Evolutionary conservation across 352 stramenopile genomes (phyloP).

Genomic region (Phytopythium montanum): DNA sequence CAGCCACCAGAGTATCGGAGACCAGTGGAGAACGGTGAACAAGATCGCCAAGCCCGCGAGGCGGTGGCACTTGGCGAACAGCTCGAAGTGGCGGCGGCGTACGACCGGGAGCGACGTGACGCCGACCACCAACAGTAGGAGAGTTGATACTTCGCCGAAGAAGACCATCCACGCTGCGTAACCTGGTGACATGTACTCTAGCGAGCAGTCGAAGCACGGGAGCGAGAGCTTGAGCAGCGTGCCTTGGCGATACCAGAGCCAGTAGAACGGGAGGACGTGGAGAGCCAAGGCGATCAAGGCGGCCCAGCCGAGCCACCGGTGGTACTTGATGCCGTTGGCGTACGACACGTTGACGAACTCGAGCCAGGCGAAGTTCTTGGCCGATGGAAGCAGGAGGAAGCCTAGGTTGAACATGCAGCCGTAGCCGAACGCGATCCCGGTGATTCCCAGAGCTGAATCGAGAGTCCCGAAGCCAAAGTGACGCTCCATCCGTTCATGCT

Average conservation of each 20-base stretch:
- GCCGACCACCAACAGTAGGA: conserved; percentile 15
- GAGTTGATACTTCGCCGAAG: conserved; percentile 5
- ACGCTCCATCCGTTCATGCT: conserved; percentile 4
- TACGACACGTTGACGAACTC: conserved; percentile 40
- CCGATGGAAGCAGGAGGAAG: conserved; percentile 35
- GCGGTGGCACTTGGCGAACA: conserved; percentile 18
- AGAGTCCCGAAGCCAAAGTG: conserved; percentile 8
- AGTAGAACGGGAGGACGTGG: conserved; percentile 22
- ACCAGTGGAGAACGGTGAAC: conserved; percentile 18
- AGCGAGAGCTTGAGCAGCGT: conserved; percentile 10
- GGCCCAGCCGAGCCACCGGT: conserved; percentile 32
- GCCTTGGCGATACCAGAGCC: conserved; percentile 17
- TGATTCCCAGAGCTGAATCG: conserved; percentile 16
- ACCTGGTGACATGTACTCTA: conserved; percentile 10
- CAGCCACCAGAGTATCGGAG: conserved; percentile 13
- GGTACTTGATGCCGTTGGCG: conserved; percentile 38
- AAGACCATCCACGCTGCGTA: conserved; percentile 19
- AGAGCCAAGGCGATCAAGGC: conserved; percentile 19
- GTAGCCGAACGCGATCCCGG: conserved; percentile 22
- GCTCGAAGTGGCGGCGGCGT: conserved; percentile 14
- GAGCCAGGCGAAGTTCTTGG: conserved; percentile 35
- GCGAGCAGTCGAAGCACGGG: conserved; percentile 20
- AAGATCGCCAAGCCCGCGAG: conserved; percentile 16
- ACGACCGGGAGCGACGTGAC: conserved; percentile 17
- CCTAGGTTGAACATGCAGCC: conserved; percentile 37